Conservation (phyloP, 73 alveolate species). For the Blepharisma japonicum region DNA sequence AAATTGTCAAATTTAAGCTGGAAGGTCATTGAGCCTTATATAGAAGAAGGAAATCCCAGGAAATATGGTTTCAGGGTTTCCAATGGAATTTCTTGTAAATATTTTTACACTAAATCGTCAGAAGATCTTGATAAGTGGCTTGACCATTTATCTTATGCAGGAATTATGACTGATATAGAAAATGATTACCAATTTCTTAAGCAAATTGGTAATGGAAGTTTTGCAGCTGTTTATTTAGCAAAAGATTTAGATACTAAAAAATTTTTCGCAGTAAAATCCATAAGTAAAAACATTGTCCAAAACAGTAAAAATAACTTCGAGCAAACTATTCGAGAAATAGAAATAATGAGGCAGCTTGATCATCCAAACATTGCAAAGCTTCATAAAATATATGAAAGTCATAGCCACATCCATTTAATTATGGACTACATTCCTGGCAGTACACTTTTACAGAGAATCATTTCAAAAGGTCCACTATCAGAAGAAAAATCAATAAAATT, state of each 20-base stretch:
- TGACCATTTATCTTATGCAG: not conserved
- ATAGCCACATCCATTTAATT: slow-evolving; percentile 43
- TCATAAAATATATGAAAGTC: slow-evolving; percentile 60
- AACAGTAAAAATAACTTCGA: slow-evolving; percentile 30
- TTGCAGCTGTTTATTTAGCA: slow-evolving; percentile 33
- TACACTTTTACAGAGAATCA: slow-evolving; percentile 45
- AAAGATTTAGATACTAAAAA: slow-evolving; percentile 29
- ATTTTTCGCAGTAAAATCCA: slow-evolving; percentile 38
- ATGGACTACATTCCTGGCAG: slow-evolving; percentile 62
- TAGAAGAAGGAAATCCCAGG: no score
- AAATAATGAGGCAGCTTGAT: slow-evolving; percentile 34
- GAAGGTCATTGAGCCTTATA: no score
- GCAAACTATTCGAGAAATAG: slow-evolving; percentile 40
- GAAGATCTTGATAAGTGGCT: slow-evolving; percentile 28
- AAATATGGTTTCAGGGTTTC: no score
- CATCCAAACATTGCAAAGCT: slow-evolving; percentile 38
- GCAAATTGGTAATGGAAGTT: slow-evolving; percentile 29
- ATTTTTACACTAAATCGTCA: slow-evolving; percentile 10
- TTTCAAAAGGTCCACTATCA: slow-evolving; percentile 34
- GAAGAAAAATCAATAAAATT: slow-evolving; percentile 49
- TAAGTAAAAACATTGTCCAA: slow-evolving; percentile 29
- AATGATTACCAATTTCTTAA: not conserved
- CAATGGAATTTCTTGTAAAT: no score
- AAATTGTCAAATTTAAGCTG: no score
- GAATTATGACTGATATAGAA: slow-evolving; percentile 2